Evolutionary conservation across 768 basidiomycete species (phyloP), one percentile per base, ranked within the genome.

Genomic region (Hemileccinum impolitum): DNA sequence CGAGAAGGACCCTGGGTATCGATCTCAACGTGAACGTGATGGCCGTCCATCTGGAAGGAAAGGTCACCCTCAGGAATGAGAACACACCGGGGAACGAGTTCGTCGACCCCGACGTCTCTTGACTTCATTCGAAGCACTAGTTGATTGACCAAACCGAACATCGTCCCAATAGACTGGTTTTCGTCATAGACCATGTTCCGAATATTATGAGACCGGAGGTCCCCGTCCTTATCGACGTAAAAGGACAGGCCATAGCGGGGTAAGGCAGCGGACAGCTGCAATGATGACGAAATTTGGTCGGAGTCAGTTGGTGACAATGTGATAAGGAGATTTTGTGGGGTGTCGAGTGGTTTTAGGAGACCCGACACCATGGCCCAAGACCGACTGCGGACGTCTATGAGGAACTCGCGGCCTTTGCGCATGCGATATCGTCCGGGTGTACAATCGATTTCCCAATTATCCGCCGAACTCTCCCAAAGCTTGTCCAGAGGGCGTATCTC

Each of bases 181-280:
- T 43, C 1, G 44, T 77, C 74, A n/a, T 78, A 62, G 14, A 73
- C 58, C 67, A 75, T 76, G 18, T 62, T 66, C 12, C 70, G 69
- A 30, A 76, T 62, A 34, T 74, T 75, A 9, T 50, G 61, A 32
- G 71, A 77, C 48, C 73, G 70, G 19, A 79, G 55, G 21, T 64
- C 57, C 14, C 59, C 56, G 2, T 57, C 58, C 1, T 60, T 39
- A 26, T 70, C 64, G 18, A 75, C 28, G 39, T 68, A 69, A 45
- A 80, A 79, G 0, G 68, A 63, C 8, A 79, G 58, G 2, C 62
- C 58, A 43, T 71, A 73, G 15, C 75, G 73, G 26, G 74, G 75
- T 6, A 79, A 56, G 1, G 58, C 47, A 34, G 71, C 61, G 1
- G 53, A 58, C 0, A 79, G 47, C 7, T 41, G 50, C 11, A 30